Evolutionary conservation across 2,329 filamentous ascomycete genomes (phyloP), one percentile per base, ranked within the genome.

Genomic region (Metarhizium brunneum): DNA sequence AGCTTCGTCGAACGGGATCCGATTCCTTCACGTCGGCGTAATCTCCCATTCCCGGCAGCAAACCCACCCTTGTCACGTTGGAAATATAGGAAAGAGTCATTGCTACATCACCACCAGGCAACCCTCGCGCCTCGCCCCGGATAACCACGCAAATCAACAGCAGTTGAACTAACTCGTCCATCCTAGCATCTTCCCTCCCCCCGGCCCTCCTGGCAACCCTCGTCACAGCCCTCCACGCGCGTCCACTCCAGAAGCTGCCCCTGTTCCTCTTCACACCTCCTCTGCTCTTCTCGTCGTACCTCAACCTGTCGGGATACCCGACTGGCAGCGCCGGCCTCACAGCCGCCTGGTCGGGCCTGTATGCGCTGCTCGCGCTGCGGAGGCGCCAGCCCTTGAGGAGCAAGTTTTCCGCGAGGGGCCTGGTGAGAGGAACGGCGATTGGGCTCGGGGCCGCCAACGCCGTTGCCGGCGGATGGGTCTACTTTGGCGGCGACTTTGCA

Each of bases 301-400:
- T 82, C 63, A 82, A 82, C 66, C 74, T 84, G 6, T 78, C 80
- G 20, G 81, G 81, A 57, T 82, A 79, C 70, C 76, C 75, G 58
- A 80, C 78, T 4, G 80, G 81, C 64, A 75, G 74, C 56, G 81
- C 80, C 2, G 81, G 79, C 52, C 69, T 83, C 56, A 74, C 77
- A 0, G 78, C 78, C 53, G 79, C 81, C 16, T 79, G 78, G 70
- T 81, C 77, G 48, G 81, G 80, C 35, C 71, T 83, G 16, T 84
- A 84, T 65, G 75, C 77, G 4, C 68, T 84, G 42, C 69, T 83
- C 52, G 79, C 81, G 1, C 66, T 81, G 58, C 76, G 81, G 3
- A 68, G 75, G 47, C 69, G 77, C 20, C 73, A 74, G 61, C 58
- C 66, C 45, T 52, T 70, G n/a, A 67, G 69, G 40, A 64, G 66